These are phyloP conservation scores for Piper longum DNA, from an alignment of 164 flowering plant species.

Conservation along the genomic window DNA sequence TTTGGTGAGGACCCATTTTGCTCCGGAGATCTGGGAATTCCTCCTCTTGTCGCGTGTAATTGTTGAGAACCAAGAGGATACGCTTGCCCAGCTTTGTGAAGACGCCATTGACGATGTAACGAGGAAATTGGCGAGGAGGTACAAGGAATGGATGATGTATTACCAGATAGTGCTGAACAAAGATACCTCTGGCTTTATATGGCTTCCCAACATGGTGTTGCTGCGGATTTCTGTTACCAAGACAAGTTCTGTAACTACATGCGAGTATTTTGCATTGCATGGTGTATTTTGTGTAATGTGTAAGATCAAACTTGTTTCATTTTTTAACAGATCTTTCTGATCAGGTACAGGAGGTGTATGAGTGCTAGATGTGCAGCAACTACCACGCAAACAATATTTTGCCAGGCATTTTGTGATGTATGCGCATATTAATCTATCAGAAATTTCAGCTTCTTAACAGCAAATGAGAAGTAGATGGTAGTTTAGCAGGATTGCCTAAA, in stretches of 20 bases:
- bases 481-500: neutral
- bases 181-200: constrained; percentile 17
- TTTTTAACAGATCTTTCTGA: constrained; percentile 5
- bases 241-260: constrained; percentile 6
- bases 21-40: constrained; percentile 32
- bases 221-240: constrained; percentile 5
- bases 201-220: constrained; percentile 3
- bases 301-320: neutral
- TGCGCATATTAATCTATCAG: neutral
- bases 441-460: too few relatives aligned
- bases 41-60: constrained; percentile 14
- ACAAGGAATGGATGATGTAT: constrained; percentile 55
- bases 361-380: constrained; percentile 12
- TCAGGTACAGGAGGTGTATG: constrained; percentile 14
- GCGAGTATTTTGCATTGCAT: constrained; percentile 13
- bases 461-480: neutral
- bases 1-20: constrained; percentile 27
- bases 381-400: constrained; percentile 10
- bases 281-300: too few relatives aligned
- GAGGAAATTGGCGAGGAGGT: constrained; percentile 36
- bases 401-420: constrained; percentile 12
- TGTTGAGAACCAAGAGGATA: neutral
- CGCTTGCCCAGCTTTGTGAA: constrained; percentile 8
- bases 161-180: constrained; percentile 48
- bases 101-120: constrained; percentile 21